These are phyloP conservation scores for Pichia deserticola DNA, from an alignment of 805 yeast genomes.

Conservation along the genomic window DNA sequence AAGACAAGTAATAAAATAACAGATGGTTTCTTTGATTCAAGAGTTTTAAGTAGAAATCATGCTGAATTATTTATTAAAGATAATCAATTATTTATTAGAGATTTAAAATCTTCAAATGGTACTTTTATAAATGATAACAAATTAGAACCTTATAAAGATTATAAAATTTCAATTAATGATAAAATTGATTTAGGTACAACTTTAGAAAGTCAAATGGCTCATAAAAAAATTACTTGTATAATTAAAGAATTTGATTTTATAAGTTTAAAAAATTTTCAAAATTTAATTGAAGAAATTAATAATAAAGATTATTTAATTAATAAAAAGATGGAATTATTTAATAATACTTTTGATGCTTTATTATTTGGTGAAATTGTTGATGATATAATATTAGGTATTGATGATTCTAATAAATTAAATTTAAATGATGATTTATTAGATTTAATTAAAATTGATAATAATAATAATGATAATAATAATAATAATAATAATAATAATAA, in stretches of 20 bases:
- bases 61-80: constrained; percentile 78
- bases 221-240: constrained; percentile 78
- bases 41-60: constrained; percentile 89
- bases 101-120: constrained; percentile 89
- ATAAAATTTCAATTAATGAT: constrained; percentile 71
- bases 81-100: constrained; percentile 62
- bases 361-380: constrained; percentile 31
- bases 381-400: constrained; percentile 13
- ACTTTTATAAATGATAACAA: constrained; percentile 80
- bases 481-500: constrained; percentile 5
- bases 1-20: constrained; percentile 51
- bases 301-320: constrained; percentile 22
- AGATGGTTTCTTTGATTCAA: constrained; percentile 90
- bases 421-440: constrained; percentile 19
- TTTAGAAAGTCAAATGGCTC: constrained; percentile 60
- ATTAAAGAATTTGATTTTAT: constrained; percentile 67
- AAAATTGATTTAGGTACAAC: constrained; percentile 92
- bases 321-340: constrained; percentile 26
- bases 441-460: constrained; percentile 23
- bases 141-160: constrained; percentile 53
- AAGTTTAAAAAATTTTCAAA: constrained; percentile 30
- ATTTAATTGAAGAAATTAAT: constrained; percentile 17
- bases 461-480: constrained; percentile 16
- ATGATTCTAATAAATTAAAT: constrained; percentile 17
- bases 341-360: constrained; percentile 29